Base-by-base conservation (phyloP, 1,139 yeast genomes). In the Geotrichum carabidarum region DNA sequence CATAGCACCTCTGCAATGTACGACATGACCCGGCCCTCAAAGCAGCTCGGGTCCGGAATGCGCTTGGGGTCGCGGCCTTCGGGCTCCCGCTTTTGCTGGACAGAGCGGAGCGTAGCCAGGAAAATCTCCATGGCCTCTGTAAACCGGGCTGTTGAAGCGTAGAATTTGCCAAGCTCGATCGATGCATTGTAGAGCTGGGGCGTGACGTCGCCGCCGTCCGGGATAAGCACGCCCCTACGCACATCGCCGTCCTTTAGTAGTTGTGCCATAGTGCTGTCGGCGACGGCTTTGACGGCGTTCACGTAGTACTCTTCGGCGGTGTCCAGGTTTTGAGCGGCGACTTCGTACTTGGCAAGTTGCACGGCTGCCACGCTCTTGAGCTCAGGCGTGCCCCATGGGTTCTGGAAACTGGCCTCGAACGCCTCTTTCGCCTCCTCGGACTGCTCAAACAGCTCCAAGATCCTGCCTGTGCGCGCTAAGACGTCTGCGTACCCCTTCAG, bases 1-100 rank as follows among this genome's bases (percentile, higher is more conserved):
- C 89, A 85, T 60, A 84, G 68, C 6, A 85, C 70, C 67, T 85
- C 91, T 56, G 86, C 76, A 17, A 85, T 71, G 65, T 84, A 84
- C 14, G 83, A 77, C 68, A 80, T 79, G 50, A 80, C 64, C 22
- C 76, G 59, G 2, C 79, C 75, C 12, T 72, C 69, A 42, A 62
- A 64, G 38, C 66, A 64, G 45, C 55, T 55, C 9, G 50, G 30
- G 11, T 56, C 45, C 8, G 60, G 61, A n/a, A 50, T 45, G 2
- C 47, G 53, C 18, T 54, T 46, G 36, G 57, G 51, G 18, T 46
- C 38, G 17, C 59, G 61, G 32, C 57, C 58, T 18, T 53, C 54
- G 11, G 60, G 57, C n/a, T 53, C 53, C n/a, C 55, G 49, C 2
- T 58, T 53, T 32, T 57, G 58, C 32, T 64, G 60, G 17, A 66